Evolutionary conservation across 495 filamentous ascomycete genomes (phyloP).

Genomic region (Hypoxylon perforatum): DNA sequence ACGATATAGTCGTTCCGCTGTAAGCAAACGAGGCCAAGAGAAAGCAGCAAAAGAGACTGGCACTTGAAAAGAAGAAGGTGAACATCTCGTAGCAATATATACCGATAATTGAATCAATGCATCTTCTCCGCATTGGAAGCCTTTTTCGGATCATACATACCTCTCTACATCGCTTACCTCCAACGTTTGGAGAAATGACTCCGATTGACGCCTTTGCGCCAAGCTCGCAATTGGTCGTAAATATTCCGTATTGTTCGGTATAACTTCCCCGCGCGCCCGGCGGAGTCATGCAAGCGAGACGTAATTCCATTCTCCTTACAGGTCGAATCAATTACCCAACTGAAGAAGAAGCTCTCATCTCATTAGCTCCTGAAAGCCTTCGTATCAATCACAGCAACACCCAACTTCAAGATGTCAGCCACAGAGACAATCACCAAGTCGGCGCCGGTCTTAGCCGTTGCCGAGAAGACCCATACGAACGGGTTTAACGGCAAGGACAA

Average conservation of each 20-base stretch:
- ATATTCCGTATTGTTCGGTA: constrained; percentile 13
- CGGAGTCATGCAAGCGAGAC: constrained; percentile 22
- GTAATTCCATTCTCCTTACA: no score
- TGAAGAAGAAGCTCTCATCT: neutral
- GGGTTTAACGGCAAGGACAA: constrained; percentile 26
- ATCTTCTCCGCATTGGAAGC: constrained; percentile 26
- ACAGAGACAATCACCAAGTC: constrained; percentile 21
- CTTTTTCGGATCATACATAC: constrained; percentile 12
- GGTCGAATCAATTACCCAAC: no score
- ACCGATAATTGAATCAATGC: no score
- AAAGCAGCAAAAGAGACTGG: no score
- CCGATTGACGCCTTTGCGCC: constrained; percentile 1
- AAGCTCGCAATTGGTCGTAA: constrained; percentile 26
- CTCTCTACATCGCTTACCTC: neutral
- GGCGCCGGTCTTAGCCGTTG: constrained; percentile 1
- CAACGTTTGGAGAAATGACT: constrained; percentile 28
- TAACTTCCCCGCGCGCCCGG: constrained; percentile 34
- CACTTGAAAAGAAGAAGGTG: no score
- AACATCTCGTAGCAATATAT: no score
- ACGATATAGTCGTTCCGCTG: no score
- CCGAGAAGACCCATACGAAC: constrained; percentile 1
- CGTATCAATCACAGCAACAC: neutral
- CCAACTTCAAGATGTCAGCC: constrained; percentile 15
- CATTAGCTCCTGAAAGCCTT: neutral
- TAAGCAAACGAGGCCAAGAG: no score